These are phyloP conservation scores for Suhomyces kunorum DNA, from an alignment of 1,139 yeast species.

Conservation along the genomic window DNA sequence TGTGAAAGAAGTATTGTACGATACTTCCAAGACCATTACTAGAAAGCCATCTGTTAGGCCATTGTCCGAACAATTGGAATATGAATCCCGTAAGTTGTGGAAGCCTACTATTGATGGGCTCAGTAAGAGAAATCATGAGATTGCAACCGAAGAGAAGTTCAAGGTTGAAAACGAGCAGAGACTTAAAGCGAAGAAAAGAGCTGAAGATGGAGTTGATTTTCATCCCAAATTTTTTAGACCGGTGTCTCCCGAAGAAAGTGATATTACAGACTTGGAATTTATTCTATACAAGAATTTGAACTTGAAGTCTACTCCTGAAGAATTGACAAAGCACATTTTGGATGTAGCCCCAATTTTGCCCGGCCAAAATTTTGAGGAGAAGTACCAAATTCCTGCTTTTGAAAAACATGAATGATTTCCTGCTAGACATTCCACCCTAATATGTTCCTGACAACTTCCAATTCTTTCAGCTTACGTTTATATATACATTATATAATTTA, in stretches of 20 bases:
- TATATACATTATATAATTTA: too few relatives aligned
- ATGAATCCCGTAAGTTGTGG: constrained; percentile 87
- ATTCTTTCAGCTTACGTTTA: too few relatives aligned
- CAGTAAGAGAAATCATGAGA: constrained; percentile 68
- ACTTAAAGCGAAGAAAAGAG: constrained; percentile 65
- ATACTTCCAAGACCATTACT: constrained; percentile 56
- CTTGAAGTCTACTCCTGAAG: constrained; percentile 45
- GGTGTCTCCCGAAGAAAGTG: constrained; percentile 21
- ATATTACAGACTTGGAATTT: constrained; percentile 56
- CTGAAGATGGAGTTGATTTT: constrained; percentile 77
- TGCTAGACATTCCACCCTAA: too few relatives aligned
- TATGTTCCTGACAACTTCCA: too few relatives aligned
- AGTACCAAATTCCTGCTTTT: constrained; percentile 67
- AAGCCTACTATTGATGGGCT: constrained; percentile 75
- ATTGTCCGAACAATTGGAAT: constrained; percentile 71
- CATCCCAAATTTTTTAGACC: constrained; percentile 73
- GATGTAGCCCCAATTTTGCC: constrained; percentile 75
- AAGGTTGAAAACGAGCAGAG: constrained; percentile 86
- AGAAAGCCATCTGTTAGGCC: constrained; percentile 73
- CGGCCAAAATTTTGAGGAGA: constrained; percentile 65
- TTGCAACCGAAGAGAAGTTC: constrained; percentile 86
- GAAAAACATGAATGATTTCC: constrained; percentile 46
- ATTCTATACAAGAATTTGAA: constrained; percentile 58
- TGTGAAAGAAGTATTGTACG: constrained; percentile 57
- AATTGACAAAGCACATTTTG: constrained; percentile 55